These are phyloP conservation scores for Lactarius hengduanensis DNA, from an alignment of 768 basidiomycete species.

Conservation along the genomic window DNA sequence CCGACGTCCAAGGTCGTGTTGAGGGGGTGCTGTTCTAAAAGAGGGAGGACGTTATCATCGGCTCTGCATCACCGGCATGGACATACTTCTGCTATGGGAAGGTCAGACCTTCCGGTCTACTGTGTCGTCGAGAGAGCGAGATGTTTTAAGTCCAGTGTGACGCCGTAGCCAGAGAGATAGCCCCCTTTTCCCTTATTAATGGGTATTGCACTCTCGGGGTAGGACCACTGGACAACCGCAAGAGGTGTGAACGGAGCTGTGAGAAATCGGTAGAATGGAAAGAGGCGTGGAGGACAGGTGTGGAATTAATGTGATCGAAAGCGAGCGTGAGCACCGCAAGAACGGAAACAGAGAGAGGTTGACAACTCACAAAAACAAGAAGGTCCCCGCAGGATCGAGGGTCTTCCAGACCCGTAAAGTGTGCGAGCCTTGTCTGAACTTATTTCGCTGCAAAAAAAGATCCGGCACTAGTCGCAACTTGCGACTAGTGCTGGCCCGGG, in stretches of 20 bases:
- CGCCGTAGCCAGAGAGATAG: constrained; percentile 86
- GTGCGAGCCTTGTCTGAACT: constrained; percentile 50
- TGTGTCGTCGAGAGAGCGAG: constrained; percentile 90
- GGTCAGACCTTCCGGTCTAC: too few relatives aligned
- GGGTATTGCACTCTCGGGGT: constrained; percentile 61
- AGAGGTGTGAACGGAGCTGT: constrained; percentile 64
- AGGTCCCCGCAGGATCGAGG: constrained; percentile 41
- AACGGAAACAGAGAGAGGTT: not conserved
- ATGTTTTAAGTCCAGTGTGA: constrained; percentile 91
- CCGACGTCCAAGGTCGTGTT: constrained; percentile 42
- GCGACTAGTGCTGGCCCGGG: too few relatives aligned
- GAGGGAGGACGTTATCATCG: constrained; percentile 25
- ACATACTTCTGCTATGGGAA: constrained; percentile 33
- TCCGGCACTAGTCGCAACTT: too few relatives aligned
- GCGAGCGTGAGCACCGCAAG: constrained; percentile 33
- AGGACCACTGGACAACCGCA: constrained; percentile 45
- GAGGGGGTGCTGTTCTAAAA: constrained; percentile 33
- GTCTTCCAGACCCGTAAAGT: constrained; percentile 52
- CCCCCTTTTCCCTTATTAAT: constrained; percentile 38
- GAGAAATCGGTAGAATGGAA: constrained; percentile 65
- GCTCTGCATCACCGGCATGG: constrained; percentile 22
- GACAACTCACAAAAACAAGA: constrained; percentile 34
- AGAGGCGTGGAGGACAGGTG: constrained; percentile 73
- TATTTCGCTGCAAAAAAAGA: too few relatives aligned
- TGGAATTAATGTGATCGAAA: constrained; percentile 75